Conservation (phyloP, 2,329 filamentous ascomycete genomes). For the Hansfordia pulvinata region DNA sequence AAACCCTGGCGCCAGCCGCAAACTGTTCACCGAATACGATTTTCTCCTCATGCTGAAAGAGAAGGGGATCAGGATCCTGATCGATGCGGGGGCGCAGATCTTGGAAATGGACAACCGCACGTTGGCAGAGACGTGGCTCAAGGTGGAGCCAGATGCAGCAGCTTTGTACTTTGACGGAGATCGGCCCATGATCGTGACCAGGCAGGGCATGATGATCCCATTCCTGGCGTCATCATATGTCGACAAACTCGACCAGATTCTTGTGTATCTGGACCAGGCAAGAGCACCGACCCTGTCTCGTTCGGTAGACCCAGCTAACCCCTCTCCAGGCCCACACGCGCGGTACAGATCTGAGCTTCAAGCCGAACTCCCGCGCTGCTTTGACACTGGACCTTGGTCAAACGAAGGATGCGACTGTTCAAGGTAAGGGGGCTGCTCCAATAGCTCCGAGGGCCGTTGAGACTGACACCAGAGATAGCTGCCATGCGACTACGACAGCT, state of each 20-base stretch:
- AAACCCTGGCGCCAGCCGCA: conserved; percentile 12
- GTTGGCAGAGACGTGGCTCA: conserved; percentile 36
- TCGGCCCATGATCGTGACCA: conserved; percentile 27
- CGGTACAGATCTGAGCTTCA: conserved; percentile 45
- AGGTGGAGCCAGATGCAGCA: conserved; percentile 27
- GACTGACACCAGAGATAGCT: conserved; percentile 30
- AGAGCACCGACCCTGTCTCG: neutral
- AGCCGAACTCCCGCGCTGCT: conserved; percentile 28
- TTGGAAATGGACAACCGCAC: conserved; percentile 43
- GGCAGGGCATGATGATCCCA: conserved; percentile 20
- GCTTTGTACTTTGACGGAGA: conserved; percentile 42
- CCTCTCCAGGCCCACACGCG: conserved; percentile 35
- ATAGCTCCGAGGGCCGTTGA: too few relatives aligned
- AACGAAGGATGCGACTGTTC: conserved; percentile 47
- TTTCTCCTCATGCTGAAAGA: conserved; percentile 26
- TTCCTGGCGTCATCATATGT: conserved; percentile 40
- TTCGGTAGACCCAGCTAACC: conserved; percentile 1
- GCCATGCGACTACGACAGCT: conserved; percentile 41
- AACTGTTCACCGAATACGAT: conserved; percentile 26
- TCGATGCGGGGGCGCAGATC: conserved; percentile 52
- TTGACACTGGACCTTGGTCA: conserved; percentile 41
- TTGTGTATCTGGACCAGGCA: conserved; percentile 45
- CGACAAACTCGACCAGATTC: conserved; percentile 32
- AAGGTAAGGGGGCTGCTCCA: too few relatives aligned
- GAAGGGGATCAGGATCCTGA: conserved; percentile 34